phyloP scores from a whole-genome alignment of 2,329 filamentous ascomycete species.

The Clarireedia paspali region DNA sequence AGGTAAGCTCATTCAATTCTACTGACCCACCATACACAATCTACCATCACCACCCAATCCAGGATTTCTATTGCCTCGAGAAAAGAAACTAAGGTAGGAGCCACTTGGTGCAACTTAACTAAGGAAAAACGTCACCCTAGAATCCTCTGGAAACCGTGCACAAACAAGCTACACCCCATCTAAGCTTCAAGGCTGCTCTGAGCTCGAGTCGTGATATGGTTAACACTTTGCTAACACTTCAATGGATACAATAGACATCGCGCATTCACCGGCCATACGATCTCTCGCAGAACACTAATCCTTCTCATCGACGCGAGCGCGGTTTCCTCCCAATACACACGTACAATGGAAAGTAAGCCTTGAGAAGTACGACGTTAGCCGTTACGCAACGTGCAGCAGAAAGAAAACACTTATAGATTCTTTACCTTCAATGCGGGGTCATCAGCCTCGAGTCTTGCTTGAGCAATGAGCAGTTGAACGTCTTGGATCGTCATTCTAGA shows the following conservation, averaged over 20 bases:
- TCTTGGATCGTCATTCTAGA: conserved; percentile 49
- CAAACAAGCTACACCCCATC: background rate
- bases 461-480: conserved; percentile 47
- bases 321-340: conserved; percentile 56
- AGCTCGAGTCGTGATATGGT: too few relatives aligned
- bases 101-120: background rate
- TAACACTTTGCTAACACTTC: background rate
- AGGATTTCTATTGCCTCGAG: too few relatives aligned
- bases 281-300: background rate
- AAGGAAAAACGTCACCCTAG: background rate
- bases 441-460: conserved; percentile 46
- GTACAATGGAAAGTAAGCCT: conserved; percentile 57
- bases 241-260: background rate
- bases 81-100: too few relatives aligned
- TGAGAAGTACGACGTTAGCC: background rate
- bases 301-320: conserved; percentile 18
- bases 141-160: background rate
- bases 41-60: too few relatives aligned
- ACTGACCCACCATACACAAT: too few relatives aligned
- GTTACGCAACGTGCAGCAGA: background rate
- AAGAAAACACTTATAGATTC: background rate
- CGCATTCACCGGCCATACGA: background rate
- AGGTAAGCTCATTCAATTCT: too few relatives aligned
- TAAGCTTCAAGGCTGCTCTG: background rate
- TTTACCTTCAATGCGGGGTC: conserved; percentile 48